A percentile compares a stretch with the other conserved stretches of the same genome.
These are phyloP conservation scores for Tulasnella sp. DNA, from an alignment of 768 basidiomycete genomes.

Conservation along the genomic window DNA sequence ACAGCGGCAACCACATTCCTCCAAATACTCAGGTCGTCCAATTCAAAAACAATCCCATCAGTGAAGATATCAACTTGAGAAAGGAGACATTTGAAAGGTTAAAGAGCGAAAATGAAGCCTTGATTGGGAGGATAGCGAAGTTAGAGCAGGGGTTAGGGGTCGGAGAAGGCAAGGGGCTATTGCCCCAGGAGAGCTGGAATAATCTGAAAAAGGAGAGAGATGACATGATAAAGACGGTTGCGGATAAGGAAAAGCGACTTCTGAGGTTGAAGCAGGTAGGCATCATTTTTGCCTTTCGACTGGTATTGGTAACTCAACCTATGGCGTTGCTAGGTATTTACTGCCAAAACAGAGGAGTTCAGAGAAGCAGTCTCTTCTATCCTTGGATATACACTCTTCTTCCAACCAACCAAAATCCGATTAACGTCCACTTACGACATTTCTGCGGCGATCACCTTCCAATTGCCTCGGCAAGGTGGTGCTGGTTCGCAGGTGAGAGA, in stretches of 20 bases:
- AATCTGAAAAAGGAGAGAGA: constrained; percentile 52
- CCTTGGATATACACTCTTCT: constrained; percentile 81
- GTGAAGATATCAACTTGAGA: constrained; percentile 64
- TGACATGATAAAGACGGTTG: constrained; percentile 48
- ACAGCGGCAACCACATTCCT: constrained; percentile 59
- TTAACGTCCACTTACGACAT: constrained; percentile 87
- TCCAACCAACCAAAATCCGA: constrained; percentile 80
- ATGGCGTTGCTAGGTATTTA: constrained; percentile 48
- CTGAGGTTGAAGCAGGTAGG: constrained; percentile 64
- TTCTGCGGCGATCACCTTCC: constrained; percentile 73
- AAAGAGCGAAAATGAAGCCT: constrained; percentile 69
- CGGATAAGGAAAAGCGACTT: constrained; percentile 72
- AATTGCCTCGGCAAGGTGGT: too few relatives aligned
- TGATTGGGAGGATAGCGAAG: constrained; percentile 52
- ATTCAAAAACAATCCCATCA: constrained; percentile 68
- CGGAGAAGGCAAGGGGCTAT: constrained; percentile 30
- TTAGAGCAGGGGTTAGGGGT: constrained; percentile 34
- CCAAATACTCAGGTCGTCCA: constrained; percentile 56
- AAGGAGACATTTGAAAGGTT: constrained; percentile 63
- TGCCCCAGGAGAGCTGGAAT: constrained; percentile 74
- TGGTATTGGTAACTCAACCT: background rate
- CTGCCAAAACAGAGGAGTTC: constrained; percentile 78
- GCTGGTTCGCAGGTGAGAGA: too few relatives aligned
- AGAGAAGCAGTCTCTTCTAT: constrained; percentile 80
- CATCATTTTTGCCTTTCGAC: background rate